These are phyloP conservation scores for Maudiozyma barnettii DNA, from an alignment of 805 yeast genomes.

Conservation along the genomic window DNA sequence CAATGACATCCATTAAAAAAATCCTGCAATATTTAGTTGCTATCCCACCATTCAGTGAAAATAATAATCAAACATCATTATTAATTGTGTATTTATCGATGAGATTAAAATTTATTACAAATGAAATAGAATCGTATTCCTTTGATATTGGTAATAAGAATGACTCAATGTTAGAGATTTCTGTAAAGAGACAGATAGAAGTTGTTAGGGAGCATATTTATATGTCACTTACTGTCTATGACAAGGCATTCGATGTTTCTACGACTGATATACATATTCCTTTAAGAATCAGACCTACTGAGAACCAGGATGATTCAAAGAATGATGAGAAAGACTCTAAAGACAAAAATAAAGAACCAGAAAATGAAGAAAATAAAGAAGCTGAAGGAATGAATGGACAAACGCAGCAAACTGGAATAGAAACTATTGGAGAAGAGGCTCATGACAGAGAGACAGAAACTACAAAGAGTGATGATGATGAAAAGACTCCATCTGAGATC, in stretches of 20 bases:
- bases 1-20: constrained; percentile 70
- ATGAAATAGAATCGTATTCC: constrained; percentile 42
- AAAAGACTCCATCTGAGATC: neutral
- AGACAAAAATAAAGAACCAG: neutral
- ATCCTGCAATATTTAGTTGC: constrained; percentile 67
- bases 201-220: constrained; percentile 60
- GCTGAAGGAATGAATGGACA: neutral
- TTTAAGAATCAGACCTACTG: neutral
- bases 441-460: neutral
- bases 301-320: neutral
- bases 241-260: constrained; percentile 11
- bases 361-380: too few species aligned
- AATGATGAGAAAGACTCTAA: neutral
- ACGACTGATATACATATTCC: constrained; percentile 11
- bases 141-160: constrained; percentile 10
- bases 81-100: constrained; percentile 57
- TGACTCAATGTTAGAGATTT: constrained; percentile 20
- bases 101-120: constrained; percentile 55
- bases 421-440: neutral
- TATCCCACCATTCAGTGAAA: constrained; percentile 42
- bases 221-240: constrained; percentile 21
- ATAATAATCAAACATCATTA: constrained; percentile 23
- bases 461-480: neutral
- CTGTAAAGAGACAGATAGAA: constrained; percentile 68
- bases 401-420: neutral